Evolutionary conservation across 2,329 filamentous ascomycete genomes (phyloP), one percentile per base, ranked within the genome.

Genomic region (Cryphonectria nitschkei): DNA sequence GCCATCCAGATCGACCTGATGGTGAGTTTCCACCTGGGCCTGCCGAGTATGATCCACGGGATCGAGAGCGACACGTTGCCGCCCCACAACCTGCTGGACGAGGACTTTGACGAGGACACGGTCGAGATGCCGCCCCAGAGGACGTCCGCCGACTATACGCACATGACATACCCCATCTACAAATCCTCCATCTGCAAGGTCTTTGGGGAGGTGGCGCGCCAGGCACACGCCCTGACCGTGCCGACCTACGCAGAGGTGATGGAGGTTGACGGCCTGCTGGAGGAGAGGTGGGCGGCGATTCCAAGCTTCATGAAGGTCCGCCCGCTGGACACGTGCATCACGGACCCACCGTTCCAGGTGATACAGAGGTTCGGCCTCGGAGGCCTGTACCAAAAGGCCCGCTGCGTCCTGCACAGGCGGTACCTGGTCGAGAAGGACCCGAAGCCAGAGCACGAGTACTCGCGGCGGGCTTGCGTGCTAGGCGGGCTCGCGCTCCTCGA

Each of bases 21-120:
- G 4, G 88, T 90, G 37, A 87, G 89, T 1, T 92, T 91, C 76
- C 90, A 92, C 76, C 84, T 92, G 72, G 90, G 90, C 2, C 81
- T 93, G 68, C 91, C 91, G 2, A 69, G 62, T 13, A 71, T 92
- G 87, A 83, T 92, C 61, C 84, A 89, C 70, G 83, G 85, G 34
- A 86, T 90, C 50, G 89, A 92, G 72, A 87, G 85, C 63, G 91
- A 93, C 76, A 90, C 89, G 0, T 80, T 83, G 1, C 78, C 88
- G 29, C 90, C 90, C 22, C 82, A 84, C 43, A 92, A 92, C 77
- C 78, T 92, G 43, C 83, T 87, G 67, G 90, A 93, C 76, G 86
- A 89, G 43, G 90, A 93, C 76, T 90, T 92, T 74, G 83, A 84
- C 72, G 85, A 89, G 77, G 80, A 87, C 71, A 84, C 82, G 61